A percentile compares a stretch with the other conserved stretches of the same genome.
Evolutionary conservation across 305 asterid species (phyloP).

Genomic region (Solanum hybrid): DNA sequence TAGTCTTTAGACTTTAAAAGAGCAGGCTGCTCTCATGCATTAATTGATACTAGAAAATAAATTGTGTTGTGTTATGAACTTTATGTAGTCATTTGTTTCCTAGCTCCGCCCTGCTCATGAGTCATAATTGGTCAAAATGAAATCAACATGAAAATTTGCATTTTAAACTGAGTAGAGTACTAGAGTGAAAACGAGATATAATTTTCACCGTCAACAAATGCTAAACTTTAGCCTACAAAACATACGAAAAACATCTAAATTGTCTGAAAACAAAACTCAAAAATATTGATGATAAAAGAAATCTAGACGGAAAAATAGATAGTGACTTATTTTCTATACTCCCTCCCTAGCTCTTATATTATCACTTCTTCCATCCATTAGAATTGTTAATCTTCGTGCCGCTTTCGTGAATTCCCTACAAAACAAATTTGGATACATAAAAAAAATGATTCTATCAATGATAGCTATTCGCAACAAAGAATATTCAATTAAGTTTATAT

Average conservation of each 20-base stretch:
- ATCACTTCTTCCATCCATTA: neutral
- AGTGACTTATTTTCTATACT: neutral
- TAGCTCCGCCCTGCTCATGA: neutral
- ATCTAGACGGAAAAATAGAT: neutral
- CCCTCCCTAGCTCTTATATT: neutral
- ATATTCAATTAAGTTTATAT: neutral
- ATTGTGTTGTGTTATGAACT: neutral
- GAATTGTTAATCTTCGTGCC: slow-evolving; percentile 1
- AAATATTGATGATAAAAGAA: neutral
- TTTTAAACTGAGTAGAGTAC: neutral
- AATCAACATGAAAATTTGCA: neutral
- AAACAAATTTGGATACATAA: neutral
- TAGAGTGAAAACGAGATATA: neutral
- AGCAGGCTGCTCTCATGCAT: too few species aligned
- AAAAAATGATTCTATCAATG: neutral
- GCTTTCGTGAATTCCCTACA: slow-evolving; percentile 8
- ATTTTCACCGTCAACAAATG: neutral
- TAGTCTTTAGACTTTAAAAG: too few species aligned
- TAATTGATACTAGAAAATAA: too few species aligned
- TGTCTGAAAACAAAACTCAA: neutral
- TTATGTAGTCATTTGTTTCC: neutral
- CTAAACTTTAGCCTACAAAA: neutral
- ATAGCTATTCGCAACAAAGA: too few species aligned
- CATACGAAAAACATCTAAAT: slow-evolving; percentile 7
- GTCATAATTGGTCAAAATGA: neutral